Percentiles rank a stretch among this genome's conserved stretches.
Conservation (phyloP, 108 stramenopile species). For the Cyclotella baltica region DNA sequence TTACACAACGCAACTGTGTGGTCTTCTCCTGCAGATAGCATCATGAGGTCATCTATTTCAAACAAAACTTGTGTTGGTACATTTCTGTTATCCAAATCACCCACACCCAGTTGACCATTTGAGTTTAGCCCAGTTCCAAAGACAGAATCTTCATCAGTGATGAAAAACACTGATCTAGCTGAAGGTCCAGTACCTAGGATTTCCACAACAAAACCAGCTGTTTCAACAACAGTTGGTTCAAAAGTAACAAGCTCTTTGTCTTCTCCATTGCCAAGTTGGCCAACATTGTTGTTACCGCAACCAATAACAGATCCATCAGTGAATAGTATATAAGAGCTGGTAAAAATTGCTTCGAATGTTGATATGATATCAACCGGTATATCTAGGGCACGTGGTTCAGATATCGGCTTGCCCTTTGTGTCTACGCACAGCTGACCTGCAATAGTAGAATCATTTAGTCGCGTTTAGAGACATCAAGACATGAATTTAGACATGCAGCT, state of each 20-base stretch:
- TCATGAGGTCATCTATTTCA: constrained; percentile 10
- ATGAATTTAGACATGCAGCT: too few relatives aligned
- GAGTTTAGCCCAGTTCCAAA: constrained; percentile 47
- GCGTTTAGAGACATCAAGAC: too few relatives aligned
- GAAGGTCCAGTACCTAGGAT: constrained; percentile 43
- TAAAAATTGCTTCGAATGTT: constrained; percentile 38
- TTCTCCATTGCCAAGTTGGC: constrained; percentile 48
- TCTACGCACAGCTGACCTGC: constrained; percentile 46
- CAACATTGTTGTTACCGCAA: constrained; percentile 62
- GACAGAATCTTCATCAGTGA: constrained; percentile 30
- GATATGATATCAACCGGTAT: constrained; percentile 18
- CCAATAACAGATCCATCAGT: constrained; percentile 54
- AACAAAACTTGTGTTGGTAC: constrained; percentile 34
- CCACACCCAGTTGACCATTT: constrained; percentile 49
- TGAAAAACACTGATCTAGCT: constrained; percentile 44
- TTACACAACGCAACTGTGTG: constrained; percentile 37
- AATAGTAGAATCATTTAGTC: too few relatives aligned
- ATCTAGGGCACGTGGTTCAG: constrained; percentile 27
- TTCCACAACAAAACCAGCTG: constrained; percentile 9
- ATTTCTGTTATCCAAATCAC: constrained; percentile 42
- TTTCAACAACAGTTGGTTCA: constrained; percentile 19
- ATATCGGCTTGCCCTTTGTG: constrained; percentile 33
- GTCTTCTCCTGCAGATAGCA: constrained; percentile 47
- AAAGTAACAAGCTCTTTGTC: constrained; percentile 22
- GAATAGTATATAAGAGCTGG: constrained; percentile 45